Conservation (phyloP, 2,329 filamentous ascomycete species). For the Sclerotinia minor region DNA sequence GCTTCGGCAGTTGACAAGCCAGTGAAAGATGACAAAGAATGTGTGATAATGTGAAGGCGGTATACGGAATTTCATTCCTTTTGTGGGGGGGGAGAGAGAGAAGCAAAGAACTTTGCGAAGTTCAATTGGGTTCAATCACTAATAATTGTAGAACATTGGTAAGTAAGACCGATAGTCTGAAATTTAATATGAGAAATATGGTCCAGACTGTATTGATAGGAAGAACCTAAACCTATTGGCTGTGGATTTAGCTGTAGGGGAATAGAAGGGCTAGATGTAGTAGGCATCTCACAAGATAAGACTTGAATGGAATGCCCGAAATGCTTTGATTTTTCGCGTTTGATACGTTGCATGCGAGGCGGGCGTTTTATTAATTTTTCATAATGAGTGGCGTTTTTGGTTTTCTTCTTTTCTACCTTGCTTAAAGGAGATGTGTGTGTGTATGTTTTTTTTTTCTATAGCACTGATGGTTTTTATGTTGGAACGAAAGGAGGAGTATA, state of each 20-base stretch:
- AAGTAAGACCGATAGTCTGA: neutral
- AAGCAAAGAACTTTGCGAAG: neutral
- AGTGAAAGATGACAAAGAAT: conserved; percentile 36
- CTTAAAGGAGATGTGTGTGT: neutral
- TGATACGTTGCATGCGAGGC: conserved; percentile 14
- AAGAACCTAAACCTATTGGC: neutral
- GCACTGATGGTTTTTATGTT: neutral
- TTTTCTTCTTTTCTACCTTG: neutral
- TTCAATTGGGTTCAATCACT: neutral
- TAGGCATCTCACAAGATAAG: conserved; percentile 15
- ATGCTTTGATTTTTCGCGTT: neutral
- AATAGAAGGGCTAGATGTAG: neutral
- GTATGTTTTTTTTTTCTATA: neutral
- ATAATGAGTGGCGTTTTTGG: conserved; percentile 13
- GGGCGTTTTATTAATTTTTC: neutral
- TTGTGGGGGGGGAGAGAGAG: neutral
- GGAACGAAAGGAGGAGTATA: neutral
- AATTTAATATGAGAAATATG: neutral
- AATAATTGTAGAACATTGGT: neutral
- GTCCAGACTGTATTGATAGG: neutral
- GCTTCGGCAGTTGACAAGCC: conserved; percentile 33
- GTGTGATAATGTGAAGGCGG: conserved; percentile 35
- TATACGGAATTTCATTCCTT: neutral
- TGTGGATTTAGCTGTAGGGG: neutral
- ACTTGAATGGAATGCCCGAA: neutral